Evolutionary conservation across 345 rosid genomes (phyloP).

Genomic region (Euclidium syriacum): DNA sequence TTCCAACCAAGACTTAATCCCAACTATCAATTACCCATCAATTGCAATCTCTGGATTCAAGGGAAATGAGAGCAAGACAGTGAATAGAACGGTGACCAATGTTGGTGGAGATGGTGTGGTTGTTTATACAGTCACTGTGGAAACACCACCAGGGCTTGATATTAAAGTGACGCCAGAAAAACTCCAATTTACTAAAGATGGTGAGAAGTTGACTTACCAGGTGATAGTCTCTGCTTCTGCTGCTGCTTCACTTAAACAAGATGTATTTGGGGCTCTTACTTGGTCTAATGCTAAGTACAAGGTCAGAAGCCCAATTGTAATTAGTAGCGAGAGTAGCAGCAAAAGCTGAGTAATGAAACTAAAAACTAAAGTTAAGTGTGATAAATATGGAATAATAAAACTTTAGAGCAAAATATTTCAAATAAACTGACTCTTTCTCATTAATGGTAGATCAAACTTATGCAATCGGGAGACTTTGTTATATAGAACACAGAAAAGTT

Average conservation of each 20-base stretch:
- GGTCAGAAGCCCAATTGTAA: slow-evolving; percentile 56
- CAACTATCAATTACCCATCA: slow-evolving; percentile 72
- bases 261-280: slow-evolving; percentile 61
- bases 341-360: slow-evolving; percentile 12
- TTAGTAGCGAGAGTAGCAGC: slow-evolving; percentile 32
- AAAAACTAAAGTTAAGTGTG: not conserved
- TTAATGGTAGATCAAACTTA: not conserved
- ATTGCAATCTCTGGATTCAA: slow-evolving; percentile 47
- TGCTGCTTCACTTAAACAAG: slow-evolving; percentile 11
- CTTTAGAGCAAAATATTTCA: not conserved
- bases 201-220: slow-evolving; percentile 45
- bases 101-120: slow-evolving; percentile 52
- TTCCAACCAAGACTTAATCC: slow-evolving; percentile 41
- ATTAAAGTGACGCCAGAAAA: slow-evolving; percentile 43
- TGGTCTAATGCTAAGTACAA: slow-evolving; percentile 51
- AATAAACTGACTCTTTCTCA: not conserved
- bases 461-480: too few species aligned
- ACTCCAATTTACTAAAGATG: slow-evolving; percentile 40
- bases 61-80: slow-evolving; percentile 32
- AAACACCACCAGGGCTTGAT: slow-evolving; percentile 30
- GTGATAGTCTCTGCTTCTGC: slow-evolving; percentile 40
- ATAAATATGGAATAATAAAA: slow-evolving; percentile 20
- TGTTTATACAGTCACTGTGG: slow-evolving; percentile 33
- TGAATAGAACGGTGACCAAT: slow-evolving; percentile 56
- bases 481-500: too few species aligned